Percentiles rank a stretch among this genome's conserved stretches.
phyloP scores from a whole-genome alignment of 352 stramenopile genomes.

The Globisporangium abappressorium region DNA sequence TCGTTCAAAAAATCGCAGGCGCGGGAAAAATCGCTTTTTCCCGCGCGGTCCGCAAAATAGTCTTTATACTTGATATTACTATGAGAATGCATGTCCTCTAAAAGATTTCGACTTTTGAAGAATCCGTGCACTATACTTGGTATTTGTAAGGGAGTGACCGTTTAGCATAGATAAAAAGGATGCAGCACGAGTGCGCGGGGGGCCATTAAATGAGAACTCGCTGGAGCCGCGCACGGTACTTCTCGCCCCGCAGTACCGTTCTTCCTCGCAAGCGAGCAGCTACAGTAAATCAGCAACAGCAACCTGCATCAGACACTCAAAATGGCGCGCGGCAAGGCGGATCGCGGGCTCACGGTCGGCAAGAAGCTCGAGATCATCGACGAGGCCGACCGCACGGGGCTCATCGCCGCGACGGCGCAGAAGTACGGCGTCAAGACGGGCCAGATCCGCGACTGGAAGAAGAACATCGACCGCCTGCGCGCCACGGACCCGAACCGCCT shows the following conservation, averaged over 20 bases:
- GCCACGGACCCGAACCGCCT: slow-evolving; percentile 78
- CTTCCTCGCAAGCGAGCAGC: neutral
- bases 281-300: slow-evolving; percentile 6
- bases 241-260: slow-evolving; percentile 1
- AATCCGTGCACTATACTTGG: no score
- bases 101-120: no score
- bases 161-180: no score
- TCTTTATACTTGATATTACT: no score
- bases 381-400: slow-evolving; percentile 75
- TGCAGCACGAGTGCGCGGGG: neutral
- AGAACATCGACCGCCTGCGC: slow-evolving; percentile 74
- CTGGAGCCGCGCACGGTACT: slow-evolving; percentile 27
- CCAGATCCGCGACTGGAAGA: slow-evolving; percentile 88
- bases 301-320: neutral
- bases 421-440: slow-evolving; percentile 86
- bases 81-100: no score
- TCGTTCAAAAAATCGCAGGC: neutral
- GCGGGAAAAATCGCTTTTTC: no score
- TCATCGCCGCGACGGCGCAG: slow-evolving; percentile 72
- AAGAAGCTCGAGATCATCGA: slow-evolving; percentile 90
- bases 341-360: slow-evolving; percentile 75
- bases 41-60: no score
- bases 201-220: slow-evolving; percentile 46
- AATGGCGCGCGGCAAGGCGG: slow-evolving; percentile 84
- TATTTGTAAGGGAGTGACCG: no score